These are phyloP conservation scores for Kwoniella dejecticola DNA, from an alignment of 768 basidiomycete genomes.

Conservation along the genomic window DNA sequence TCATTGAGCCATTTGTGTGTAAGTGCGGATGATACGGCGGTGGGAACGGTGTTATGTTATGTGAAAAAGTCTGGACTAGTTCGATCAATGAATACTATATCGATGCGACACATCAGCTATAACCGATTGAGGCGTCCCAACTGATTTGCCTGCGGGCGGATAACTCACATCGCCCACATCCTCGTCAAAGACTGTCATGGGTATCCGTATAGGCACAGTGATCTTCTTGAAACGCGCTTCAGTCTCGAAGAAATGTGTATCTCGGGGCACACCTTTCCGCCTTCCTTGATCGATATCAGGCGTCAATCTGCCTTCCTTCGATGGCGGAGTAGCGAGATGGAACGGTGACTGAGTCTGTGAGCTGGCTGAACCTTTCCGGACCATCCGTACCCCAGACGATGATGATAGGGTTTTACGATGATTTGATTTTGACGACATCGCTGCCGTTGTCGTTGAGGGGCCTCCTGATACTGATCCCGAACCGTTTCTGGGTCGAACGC, in stretches of 20 bases:
- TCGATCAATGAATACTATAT: constrained; percentile 88
- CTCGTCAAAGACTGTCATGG: constrained; percentile 82
- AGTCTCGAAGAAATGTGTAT: constrained; percentile 93
- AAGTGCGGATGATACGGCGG: constrained; percentile 82
- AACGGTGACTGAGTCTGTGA: constrained; percentile 10
- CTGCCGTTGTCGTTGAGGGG: background rate
- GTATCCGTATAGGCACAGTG: constrained; percentile 84
- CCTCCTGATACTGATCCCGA: constrained; percentile 3
- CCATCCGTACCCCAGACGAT: constrained; percentile 9
- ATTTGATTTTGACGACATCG: background rate
- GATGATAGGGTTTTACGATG: constrained; percentile 15
- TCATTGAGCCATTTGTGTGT: constrained; percentile 84
- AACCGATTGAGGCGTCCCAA: background rate
- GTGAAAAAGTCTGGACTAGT: constrained; percentile 79
- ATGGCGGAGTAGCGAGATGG: constrained; percentile 22
- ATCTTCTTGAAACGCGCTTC: constrained; percentile 77
- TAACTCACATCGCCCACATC: constrained; percentile 91
- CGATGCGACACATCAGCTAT: constrained; percentile 20
- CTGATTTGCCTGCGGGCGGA: no score
- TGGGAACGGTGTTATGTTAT: constrained; percentile 62
- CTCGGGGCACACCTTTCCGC: constrained; percentile 60
- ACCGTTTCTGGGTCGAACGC: background rate
- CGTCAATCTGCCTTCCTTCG: constrained; percentile 23
- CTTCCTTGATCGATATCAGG: constrained; percentile 15
- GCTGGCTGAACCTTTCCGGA: constrained; percentile 27